Evolutionary conservation across 2,329 filamentous ascomycete genomes (phyloP), one percentile per base, ranked within the genome.

Genomic region (Sporothrix dimorphospora): DNA sequence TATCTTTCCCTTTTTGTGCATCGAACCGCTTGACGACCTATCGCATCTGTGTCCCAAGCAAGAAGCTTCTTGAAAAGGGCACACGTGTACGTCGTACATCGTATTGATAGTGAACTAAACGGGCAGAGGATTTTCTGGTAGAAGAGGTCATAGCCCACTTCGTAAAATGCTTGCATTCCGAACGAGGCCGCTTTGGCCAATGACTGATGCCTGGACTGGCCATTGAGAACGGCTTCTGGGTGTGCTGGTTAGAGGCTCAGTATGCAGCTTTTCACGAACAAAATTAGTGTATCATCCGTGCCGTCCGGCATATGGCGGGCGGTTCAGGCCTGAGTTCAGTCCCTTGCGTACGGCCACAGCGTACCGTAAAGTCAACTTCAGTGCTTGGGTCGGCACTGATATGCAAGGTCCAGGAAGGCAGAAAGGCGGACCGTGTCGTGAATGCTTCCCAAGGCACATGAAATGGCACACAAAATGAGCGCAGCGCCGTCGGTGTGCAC

Each of bases 361-460:
- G 21, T 14, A 24, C 11, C n/a, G 38, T 4, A 47, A 19, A 30
- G 5, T 12, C 12, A 27, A n/a, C n/a, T 40, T 14, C 19, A 65
- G 12, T 45, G 61, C 40, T 47, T 24, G 61, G 61, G 21, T 34
- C 45, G 69, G 69, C 30, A 71, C 27, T 71, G 69, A n/a, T 21
- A 71, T 71, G 69, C 69, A 71, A 65, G 69, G 69, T 40, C 57
- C 59, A 65, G 21, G 14, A 3, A 19, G 40, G 40, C 1, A 47
- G 14, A 65, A 24, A 40, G 38, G 7, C 38, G 40, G 61, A 65
- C 61, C 40, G 61, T 47, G 40, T 47, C 40, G n/a, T 24, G 14
- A 61, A 61, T 42, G 57, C 34, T 40, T 42, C 34, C 57, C 34
- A 42, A 61, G 34, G 57, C 4, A 61, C 57, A 61, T 61, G 38